Conservation (phyloP, 176 grass and related monocot species). For the Guadua angustifolia region DNA sequence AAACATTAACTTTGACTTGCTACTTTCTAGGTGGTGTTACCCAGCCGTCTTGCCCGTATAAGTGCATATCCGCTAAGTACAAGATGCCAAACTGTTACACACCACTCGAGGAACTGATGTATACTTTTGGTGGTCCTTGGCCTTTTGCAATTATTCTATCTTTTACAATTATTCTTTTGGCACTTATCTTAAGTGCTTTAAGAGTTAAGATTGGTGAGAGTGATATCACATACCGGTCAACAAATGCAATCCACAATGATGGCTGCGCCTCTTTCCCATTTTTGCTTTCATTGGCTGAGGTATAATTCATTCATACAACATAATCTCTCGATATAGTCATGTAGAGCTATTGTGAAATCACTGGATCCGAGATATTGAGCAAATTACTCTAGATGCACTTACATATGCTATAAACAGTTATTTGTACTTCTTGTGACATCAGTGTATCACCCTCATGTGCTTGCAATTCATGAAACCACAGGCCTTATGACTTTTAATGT, state of each 20-base stretch:
- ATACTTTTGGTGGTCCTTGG: constrained; percentile 94
- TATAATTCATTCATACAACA: constrained; percentile 44
- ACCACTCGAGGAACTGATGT: constrained; percentile 89
- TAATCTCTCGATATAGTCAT: constrained; percentile 27
- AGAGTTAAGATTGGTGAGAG: constrained; percentile 93
- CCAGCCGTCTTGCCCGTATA: constrained; percentile 74
- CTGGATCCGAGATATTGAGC: constrained; percentile 20
- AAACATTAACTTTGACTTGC: constrained; percentile 43
- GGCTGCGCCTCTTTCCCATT: constrained; percentile 83
- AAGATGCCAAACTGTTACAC: constrained; percentile 99
- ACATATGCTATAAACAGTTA: not conserved
- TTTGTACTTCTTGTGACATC: constrained; percentile 16
- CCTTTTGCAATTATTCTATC: constrained; percentile 79
- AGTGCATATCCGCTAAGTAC: constrained; percentile 91
- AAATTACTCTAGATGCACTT: constrained; percentile 31
- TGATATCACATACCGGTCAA: constrained; percentile 68
- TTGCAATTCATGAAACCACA: not conserved
- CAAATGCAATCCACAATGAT: constrained; percentile 81
- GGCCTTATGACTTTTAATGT: not conserved
- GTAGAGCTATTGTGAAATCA: constrained; percentile 24
- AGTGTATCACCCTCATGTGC: not conserved
- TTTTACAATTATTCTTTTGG: constrained; percentile 76
- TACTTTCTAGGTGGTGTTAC: constrained; percentile 93
- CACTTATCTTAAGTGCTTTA: constrained; percentile 80
- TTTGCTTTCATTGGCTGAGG: constrained; percentile 95